These are phyloP conservation scores for Candida tammaniensis DNA, from an alignment of 805 yeast genomes.

Conservation along the genomic window DNA sequence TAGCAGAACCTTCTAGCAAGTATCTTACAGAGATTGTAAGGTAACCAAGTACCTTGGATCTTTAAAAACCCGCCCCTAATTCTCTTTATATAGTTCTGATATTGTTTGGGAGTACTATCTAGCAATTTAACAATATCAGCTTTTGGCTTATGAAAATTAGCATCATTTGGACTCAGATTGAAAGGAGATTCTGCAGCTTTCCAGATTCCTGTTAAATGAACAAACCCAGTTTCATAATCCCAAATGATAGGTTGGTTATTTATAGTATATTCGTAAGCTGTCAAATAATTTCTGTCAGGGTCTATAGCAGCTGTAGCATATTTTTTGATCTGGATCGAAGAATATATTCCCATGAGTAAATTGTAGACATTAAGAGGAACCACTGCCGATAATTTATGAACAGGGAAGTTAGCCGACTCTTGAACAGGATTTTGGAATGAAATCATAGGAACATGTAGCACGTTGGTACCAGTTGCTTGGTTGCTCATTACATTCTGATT, in stretches of 20 bases:
- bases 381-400: conserved; percentile 9
- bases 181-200: conserved; percentile 42
- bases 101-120: conserved; percentile 58
- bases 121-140: conserved; percentile 75
- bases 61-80: conserved; percentile 89
- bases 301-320: conserved; percentile 71
- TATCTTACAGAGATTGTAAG: conserved; percentile 61
- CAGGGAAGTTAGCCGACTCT: conserved; percentile 10
- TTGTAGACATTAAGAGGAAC: conserved; percentile 9
- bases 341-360: conserved; percentile 13
- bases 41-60: conserved; percentile 94
- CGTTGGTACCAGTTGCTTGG: too few relatives aligned
- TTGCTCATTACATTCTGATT: too few relatives aligned
- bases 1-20: conserved; percentile 76
- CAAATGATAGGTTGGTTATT: conserved; percentile 77
- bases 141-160: conserved; percentile 34
- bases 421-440: neutral
- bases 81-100: conserved; percentile 61
- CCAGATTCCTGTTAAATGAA: conserved; percentile 88
- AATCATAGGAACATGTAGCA: conserved; percentile 3
- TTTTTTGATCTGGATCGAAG: conserved; percentile 36
- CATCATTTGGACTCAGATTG: conserved; percentile 6
- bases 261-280: conserved; percentile 69
- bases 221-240: conserved; percentile 83
- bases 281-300: conserved; percentile 56